phyloP scores from a whole-genome alignment of 371 early-diverging fungal species.

The Apophysomyces trapeziformis region DNA sequence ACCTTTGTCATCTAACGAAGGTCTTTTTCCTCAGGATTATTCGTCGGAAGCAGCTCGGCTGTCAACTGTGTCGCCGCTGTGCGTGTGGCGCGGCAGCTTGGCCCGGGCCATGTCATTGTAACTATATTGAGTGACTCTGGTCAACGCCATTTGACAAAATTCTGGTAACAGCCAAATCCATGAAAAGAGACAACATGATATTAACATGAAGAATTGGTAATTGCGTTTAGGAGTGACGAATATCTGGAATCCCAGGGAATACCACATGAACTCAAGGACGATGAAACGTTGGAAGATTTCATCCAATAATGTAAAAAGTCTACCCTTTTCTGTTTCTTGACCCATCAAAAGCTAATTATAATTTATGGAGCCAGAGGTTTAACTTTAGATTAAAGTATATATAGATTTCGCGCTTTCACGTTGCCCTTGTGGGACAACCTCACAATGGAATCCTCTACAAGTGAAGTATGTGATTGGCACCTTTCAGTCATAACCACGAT shows the following conservation, averaged over 20 bases:
- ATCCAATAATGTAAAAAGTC: conserved; percentile 19
- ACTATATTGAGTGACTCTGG: conserved; percentile 87
- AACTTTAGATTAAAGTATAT: too few relatives aligned
- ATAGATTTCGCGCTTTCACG: too few relatives aligned
- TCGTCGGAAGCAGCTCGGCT: conserved; percentile 91
- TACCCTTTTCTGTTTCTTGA: too few relatives aligned
- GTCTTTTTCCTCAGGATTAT: conserved; percentile 55
- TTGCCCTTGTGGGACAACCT: too few relatives aligned
- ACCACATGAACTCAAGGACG: conserved; percentile 28
- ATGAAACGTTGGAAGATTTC: conserved; percentile 43
- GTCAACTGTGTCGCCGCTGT: conserved; percentile 93
- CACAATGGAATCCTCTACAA: too few relatives aligned
- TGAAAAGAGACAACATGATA: not conserved
- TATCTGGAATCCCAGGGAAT: conserved; percentile 41
- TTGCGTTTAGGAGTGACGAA: conserved; percentile 34
- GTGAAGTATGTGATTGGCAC: too few relatives aligned
- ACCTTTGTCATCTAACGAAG: not conserved
- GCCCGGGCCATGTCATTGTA: conserved; percentile 83
- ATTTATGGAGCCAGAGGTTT: too few relatives aligned
- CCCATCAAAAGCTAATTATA: too few relatives aligned
- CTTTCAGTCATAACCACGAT: too few relatives aligned
- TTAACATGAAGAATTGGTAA: not conserved
- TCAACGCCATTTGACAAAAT: conserved; percentile 83
- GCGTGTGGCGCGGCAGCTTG: conserved; percentile 68
- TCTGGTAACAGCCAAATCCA: conserved; percentile 62